Percentiles rank a stretch among this genome's conserved stretches.
phyloP scores from a whole-genome alignment of 2,329 filamentous ascomycete species.

The Phialophora expanda region DNA sequence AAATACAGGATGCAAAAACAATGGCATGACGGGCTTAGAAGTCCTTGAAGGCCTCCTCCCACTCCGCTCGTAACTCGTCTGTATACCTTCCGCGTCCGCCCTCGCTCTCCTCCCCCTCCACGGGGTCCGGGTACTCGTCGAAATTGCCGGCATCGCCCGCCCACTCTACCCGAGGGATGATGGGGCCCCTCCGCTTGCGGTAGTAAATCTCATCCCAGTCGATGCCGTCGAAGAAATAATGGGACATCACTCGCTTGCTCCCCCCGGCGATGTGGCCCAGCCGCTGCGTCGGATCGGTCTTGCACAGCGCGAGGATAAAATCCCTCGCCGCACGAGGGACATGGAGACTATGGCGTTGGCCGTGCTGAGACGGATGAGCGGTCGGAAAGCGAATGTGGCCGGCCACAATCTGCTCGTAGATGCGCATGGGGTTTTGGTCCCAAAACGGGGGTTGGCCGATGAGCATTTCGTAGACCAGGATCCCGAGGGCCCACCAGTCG shows the following conservation, averaged over 20 bases:
- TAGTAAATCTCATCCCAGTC: conserved; percentile 69
- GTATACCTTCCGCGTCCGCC: conserved; percentile 55
- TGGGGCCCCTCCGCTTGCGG: conserved; percentile 64
- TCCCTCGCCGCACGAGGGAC: conserved; percentile 58
- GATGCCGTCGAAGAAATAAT: conserved; percentile 66
- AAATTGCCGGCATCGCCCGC: conserved; percentile 68
- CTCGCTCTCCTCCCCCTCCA: conserved; percentile 58
- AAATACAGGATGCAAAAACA: not conserved
- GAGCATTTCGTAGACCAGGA: conserved; percentile 70
- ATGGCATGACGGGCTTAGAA: conserved; percentile 51
- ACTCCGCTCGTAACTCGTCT: conserved; percentile 64
- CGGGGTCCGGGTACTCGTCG: conserved; percentile 65
- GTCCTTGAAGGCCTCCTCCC: conserved; percentile 65
- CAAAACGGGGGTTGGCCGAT: conserved; percentile 72
- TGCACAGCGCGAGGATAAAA: conserved; percentile 66
- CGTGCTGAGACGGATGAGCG: conserved; percentile 56
- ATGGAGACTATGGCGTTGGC: conserved; percentile 37
- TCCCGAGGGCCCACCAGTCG: conserved; percentile 72
- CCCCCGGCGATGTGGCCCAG: conserved; percentile 68
- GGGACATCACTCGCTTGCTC: conserved; percentile 62
- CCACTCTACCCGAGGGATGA: conserved; percentile 64
- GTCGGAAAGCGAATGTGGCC: conserved; percentile 66
- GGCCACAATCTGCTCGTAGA: conserved; percentile 71
- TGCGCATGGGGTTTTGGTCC: conserved; percentile 72
- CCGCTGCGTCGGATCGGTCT: conserved; percentile 66